These are phyloP conservation scores for Xylariaceae sp. DNA, from an alignment of 2,329 filamentous ascomycete genomes.

Conservation along the genomic window DNA sequence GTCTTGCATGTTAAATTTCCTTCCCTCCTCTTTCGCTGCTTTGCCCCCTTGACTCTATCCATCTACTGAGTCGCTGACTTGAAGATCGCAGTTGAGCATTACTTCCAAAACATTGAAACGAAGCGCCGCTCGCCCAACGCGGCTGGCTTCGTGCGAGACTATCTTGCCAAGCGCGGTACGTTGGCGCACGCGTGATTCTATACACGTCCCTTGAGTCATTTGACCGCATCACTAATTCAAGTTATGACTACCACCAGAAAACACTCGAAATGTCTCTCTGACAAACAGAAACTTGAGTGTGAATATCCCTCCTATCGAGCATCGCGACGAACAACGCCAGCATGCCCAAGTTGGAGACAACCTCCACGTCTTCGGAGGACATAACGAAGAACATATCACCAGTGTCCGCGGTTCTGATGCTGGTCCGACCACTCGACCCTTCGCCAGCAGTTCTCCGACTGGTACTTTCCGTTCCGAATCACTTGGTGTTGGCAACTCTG, in stretches of 20 bases:
- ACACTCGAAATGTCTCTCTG: background rate
- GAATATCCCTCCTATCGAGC: no score
- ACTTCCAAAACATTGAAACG: constrained; percentile 40
- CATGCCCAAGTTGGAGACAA: no score
- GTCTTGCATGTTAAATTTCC: constrained; percentile 18
- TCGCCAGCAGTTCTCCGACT: no score
- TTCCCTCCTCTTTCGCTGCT: background rate
- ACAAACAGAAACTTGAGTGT: background rate
- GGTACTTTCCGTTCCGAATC: no score
- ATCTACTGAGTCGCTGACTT: background rate
- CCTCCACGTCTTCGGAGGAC: no score
- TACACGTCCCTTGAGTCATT: background rate
- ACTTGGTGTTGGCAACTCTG: no score
- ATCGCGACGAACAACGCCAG: no score
- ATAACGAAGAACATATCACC: no score
- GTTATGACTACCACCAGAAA: background rate
- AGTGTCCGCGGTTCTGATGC: no score
- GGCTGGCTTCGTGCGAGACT: constrained; percentile 32
- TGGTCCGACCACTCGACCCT: no score
- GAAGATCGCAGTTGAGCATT: constrained; percentile 38
- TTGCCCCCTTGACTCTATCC: background rate
- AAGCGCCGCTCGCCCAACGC: constrained; percentile 37
- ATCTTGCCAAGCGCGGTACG: constrained; percentile 26
- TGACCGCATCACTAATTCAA: background rate
- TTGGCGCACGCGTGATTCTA: background rate